Percentiles rank a stretch among this genome's conserved stretches.
Conservation (phyloP, 2,329 filamentous ascomycete genomes). For the Xylariaceae sp. region DNA sequence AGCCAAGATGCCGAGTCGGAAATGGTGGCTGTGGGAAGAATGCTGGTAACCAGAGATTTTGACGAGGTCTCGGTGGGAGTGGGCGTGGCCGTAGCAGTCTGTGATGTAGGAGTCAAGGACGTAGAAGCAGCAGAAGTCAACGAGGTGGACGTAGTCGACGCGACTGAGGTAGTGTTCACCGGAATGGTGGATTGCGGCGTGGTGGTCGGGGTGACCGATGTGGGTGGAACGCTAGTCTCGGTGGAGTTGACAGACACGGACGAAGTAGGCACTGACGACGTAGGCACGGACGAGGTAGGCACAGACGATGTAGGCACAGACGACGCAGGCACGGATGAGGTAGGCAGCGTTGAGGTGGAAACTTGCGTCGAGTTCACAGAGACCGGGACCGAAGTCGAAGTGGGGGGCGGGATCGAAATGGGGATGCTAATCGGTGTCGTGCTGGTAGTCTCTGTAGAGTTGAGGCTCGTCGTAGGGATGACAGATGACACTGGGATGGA, state of each 20-base stretch:
- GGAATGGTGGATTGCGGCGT: slow-evolving; percentile 12
- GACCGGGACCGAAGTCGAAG: not conserved
- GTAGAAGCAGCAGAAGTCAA: slow-evolving; percentile 12
- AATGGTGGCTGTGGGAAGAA: slow-evolving; percentile 41
- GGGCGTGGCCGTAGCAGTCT: slow-evolving; percentile 7
- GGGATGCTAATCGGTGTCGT: not conserved
- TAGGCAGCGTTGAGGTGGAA: not conserved
- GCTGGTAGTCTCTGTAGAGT: not conserved
- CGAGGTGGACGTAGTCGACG: slow-evolving; percentile 9
- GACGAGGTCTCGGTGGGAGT: slow-evolving; percentile 14
- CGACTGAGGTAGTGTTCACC: not conserved
- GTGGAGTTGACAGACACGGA: slow-evolving; percentile 18
- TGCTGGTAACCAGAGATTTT: slow-evolving; percentile 33
- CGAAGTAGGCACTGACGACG: slow-evolving; percentile 8
- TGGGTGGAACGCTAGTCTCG: slow-evolving; percentile 13
- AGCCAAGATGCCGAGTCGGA: slow-evolving; percentile 46
- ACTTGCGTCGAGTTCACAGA: not conserved
- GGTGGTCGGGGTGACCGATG: slow-evolving; percentile 7
- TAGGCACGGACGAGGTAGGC: slow-evolving; percentile 6
- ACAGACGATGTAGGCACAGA: not conserved
- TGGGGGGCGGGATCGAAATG: not conserved
- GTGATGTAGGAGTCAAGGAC: slow-evolving; percentile 12
- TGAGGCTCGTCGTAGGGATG: not conserved
- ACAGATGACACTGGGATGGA: not conserved
- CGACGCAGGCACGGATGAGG: no score